A percentile compares a stretch with the other conserved stretches of the same genome.
Evolutionary conservation across 345 rosid species (phyloP).

Genomic region (Zanthoxylum bungeanum): DNA sequence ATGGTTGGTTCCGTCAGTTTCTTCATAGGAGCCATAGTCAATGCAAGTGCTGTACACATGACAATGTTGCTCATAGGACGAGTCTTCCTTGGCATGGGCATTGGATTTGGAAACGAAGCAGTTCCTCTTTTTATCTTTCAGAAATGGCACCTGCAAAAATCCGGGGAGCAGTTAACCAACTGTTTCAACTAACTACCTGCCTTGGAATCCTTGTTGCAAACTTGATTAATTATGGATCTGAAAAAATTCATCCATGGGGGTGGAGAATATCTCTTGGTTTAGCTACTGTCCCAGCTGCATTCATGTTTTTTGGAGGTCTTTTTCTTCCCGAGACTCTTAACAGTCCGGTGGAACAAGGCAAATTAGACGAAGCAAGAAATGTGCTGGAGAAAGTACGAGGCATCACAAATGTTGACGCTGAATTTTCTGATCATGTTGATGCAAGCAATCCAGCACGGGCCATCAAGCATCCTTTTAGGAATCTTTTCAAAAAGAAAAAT

Average conservation of each 20-base stretch:
- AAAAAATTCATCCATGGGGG: constrained; percentile 84
- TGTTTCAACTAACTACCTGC: constrained; percentile 86
- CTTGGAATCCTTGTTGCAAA: constrained; percentile 73
- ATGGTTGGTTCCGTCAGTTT: constrained; percentile 71
- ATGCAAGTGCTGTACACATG: constrained; percentile 65
- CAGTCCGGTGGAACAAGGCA: constrained; percentile 82
- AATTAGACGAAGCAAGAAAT: constrained; percentile 50
- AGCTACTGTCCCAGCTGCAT: constrained; percentile 57
- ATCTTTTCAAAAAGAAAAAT: constrained; percentile 56
- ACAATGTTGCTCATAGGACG: constrained; percentile 67
- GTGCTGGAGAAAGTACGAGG: constrained; percentile 69
- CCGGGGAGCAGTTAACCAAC: constrained; percentile 76
- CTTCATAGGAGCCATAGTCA: constrained; percentile 69
- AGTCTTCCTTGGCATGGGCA: constrained; percentile 70
- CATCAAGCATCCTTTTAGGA: constrained; percentile 67
- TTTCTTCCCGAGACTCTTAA: constrained; percentile 75
- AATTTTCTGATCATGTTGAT: constrained; percentile 68
- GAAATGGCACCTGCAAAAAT: constrained; percentile 91
- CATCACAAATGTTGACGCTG: constrained; percentile 61
- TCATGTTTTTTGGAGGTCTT: constrained; percentile 70
- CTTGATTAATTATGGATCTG: constrained; percentile 65
- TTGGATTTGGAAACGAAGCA: constrained; percentile 92
- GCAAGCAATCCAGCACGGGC: constrained; percentile 70
- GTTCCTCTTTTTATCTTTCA: constrained; percentile 82
- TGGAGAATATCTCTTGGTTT: constrained; percentile 80